Evolutionary conservation across 2,329 filamentous ascomycete genomes (phyloP).

Genomic region (Microdochium bolleyi): DNA sequence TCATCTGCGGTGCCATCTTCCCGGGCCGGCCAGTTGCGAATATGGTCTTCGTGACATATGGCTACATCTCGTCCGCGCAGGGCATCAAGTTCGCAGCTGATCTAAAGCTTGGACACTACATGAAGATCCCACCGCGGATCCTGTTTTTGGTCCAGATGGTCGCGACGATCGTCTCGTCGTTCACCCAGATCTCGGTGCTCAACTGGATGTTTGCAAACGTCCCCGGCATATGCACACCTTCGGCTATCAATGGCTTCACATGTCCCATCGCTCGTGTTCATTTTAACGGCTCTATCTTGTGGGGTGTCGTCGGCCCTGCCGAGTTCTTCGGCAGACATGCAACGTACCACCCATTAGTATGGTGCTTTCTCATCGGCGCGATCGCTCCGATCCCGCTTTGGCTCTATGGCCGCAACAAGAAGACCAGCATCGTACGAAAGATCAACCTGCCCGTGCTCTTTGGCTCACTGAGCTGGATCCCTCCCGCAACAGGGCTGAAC

Average conservation of each 20-base stretch:
- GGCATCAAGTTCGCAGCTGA: conserved; percentile 85
- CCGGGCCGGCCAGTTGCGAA: conserved; percentile 82
- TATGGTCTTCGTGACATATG: conserved; percentile 90
- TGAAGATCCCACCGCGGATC: conserved; percentile 77
- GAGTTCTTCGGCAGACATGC: conserved; percentile 75
- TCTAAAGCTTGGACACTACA: conserved; percentile 80
- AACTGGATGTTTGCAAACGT: conserved; percentile 88
- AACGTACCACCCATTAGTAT: conserved; percentile 69
- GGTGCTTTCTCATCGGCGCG: conserved; percentile 74
- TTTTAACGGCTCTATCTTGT: conserved; percentile 84
- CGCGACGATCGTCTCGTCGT: conserved; percentile 65
- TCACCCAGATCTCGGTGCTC: conserved; percentile 76
- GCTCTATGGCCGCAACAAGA: conserved; percentile 55
- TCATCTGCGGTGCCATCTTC: conserved; percentile 75
- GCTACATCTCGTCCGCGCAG: conserved; percentile 82
- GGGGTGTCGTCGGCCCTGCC: conserved; percentile 77
- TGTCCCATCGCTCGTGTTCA: conserved; percentile 82
- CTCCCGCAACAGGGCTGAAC: conserved; percentile 78
- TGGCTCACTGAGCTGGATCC: conserved; percentile 78
- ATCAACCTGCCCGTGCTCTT: conserved; percentile 80
- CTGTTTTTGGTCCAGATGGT: conserved; percentile 72
- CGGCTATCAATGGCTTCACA: conserved; percentile 80
- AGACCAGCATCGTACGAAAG: conserved; percentile 59
- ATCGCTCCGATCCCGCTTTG: conserved; percentile 68
- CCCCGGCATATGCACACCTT: conserved; percentile 65